Evolutionary conservation across 805 yeast species (phyloP), one percentile per base, ranked within the genome.

Genomic region (Lipomyces starkeyi): DNA sequence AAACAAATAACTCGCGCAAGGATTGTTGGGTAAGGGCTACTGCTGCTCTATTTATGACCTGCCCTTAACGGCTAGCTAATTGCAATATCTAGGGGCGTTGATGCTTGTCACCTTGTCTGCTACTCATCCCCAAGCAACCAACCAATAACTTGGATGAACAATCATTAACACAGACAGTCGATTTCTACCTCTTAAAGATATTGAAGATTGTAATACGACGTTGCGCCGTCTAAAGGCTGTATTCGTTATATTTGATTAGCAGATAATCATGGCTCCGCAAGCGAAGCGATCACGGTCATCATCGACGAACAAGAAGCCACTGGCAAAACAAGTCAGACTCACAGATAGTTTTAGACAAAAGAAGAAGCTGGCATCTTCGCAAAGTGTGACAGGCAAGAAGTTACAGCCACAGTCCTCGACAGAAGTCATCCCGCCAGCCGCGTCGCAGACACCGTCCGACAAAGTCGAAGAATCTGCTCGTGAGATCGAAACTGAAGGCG

Each of bases 341-440:
- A 64, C 67, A 14, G 67, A 64, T 40, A 60, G 58, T 2, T 64
- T 64, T 34, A n/a, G 67, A 8, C 64, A 60, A 14, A 35, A 61
- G 29, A 64, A 64, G 58, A 64, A 56, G 57, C 40, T 22, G 47
- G 40, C 34, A 60, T 17, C 20, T 17, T 14, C 7, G 56, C 56
- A 53, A 53, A 22, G 34, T 29, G 56, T 25, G 20, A 9, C 34
- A 11, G 56, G 29, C n/a, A 25, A 53, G 32, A 53, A 53, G 34
- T 22, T 17, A 20, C 54, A 49, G 56, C 34, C 56, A n/a, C 56
- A 53, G n/a, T 53, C 56, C 17, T 2, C 34, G 32, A 22, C 34
- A 13, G 56, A 53, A 13, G 56, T 22, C 34, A 8, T 53, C 11
- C 8, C 34, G n/a, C 17, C 11, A 13, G 7, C 34, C 17, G n/a